Base-by-base conservation (phyloP, 2,329 filamentous ascomycete species). In the Cercospora canescens region DNA sequence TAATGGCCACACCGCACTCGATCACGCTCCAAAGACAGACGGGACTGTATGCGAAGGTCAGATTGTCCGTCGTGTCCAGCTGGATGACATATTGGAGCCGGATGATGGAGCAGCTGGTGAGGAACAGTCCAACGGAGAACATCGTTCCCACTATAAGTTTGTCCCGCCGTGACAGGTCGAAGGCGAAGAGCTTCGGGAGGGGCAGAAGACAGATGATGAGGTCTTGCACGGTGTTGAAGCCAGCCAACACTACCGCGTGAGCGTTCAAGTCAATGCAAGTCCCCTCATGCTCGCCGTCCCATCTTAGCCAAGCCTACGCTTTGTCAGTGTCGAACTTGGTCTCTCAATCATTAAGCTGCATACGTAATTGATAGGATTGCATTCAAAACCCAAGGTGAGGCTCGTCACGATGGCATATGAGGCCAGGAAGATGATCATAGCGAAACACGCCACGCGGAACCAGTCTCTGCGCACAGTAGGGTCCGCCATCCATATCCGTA, bases 121-220 rank as follows among this genome's bases (percentile, higher is more conserved):
- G 69, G 50, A 71, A 71, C 8, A 71, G 58, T 18, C 69, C 67
- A 26, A 70, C 54, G 30, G 67, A 58, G 54, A 69, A 69, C 16
- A 67, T 60, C 1, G 37, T 21, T 12, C 30, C 54, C 5, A 64
- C 65, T 3, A 62, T 62, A 5, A 58, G 26, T 24, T 67, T 67
- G 45, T 67, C 64, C 14, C 45, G 45, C 14, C n/a, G 16, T 1
- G 62, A 52, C 12, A 69, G 55, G 18, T 41, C 52, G 16, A 60
- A 50, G 4, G 45, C 37, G 26, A 65, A 34, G 12, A 69, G 62
- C 45, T 56, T 62, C 1, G 64, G 64, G 5, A 69, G 48, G 24
- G 67, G 64, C 14, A 69, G 37, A 55, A 62, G 52, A 37, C 59
- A 62, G 12, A 69, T 62, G 35, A 62, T 34, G n/a, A 69, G 34